Percentiles rank a stretch among this genome's conserved stretches.
These are phyloP conservation scores for Discostella stelligera DNA, from an alignment of 352 stramenopile genomes.

Conservation along the genomic window DNA sequence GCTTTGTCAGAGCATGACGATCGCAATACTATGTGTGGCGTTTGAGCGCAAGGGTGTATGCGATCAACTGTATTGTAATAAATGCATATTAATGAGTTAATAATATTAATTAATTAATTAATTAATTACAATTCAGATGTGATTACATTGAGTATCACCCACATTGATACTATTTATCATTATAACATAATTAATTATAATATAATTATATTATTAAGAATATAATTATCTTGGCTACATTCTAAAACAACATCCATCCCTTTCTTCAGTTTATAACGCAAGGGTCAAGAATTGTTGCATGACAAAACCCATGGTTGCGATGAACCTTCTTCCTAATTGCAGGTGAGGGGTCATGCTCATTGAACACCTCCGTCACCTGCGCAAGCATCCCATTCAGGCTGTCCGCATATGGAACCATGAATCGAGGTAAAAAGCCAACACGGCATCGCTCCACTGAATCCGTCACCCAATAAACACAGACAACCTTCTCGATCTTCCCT, in stretches of 20 bases:
- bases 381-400: not conserved
- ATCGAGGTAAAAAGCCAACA: too few relatives aligned
- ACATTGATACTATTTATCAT: too few relatives aligned
- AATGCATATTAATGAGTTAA: too few relatives aligned
- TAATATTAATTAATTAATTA: too few relatives aligned
- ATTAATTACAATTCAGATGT: too few relatives aligned
- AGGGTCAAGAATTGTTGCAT: not conserved
- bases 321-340: not conserved
- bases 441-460: too few relatives aligned
- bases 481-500: not conserved
- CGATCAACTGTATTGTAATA: not conserved
- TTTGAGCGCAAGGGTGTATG: not conserved
- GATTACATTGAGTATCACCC: too few relatives aligned
- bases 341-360: not conserved
- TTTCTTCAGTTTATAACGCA: not conserved
- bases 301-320: not conserved
- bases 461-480: not conserved
- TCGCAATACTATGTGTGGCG: not conserved
- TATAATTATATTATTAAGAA: conserved; percentile 1
- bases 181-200: conserved; percentile 1
- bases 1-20: not conserved
- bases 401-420: not conserved
- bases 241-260: not conserved
- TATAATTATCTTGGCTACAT: conserved; percentile 7
- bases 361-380: not conserved